phyloP scores from a whole-genome alignment of 2,329 filamentous ascomycete species.

The Sporothrix humicola region DNA sequence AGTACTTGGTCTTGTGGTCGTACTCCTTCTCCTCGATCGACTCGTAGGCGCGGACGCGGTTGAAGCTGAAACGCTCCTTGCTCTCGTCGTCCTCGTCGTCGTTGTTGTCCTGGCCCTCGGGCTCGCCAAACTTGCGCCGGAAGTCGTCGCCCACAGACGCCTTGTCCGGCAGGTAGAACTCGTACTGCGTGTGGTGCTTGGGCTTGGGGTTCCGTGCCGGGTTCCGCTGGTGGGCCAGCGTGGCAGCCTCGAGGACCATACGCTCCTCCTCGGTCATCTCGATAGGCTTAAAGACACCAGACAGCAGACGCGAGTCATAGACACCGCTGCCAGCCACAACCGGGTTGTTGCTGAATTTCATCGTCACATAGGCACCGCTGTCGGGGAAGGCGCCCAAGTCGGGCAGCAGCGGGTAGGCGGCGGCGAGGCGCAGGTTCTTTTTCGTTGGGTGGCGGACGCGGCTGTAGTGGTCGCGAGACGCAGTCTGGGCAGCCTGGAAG shows the following conservation, averaged over 20 bases:
- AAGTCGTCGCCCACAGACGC: conserved; percentile 58
- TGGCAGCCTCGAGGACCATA: conserved; percentile 55
- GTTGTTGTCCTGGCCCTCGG: conserved; percentile 60
- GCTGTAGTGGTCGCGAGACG: conserved; percentile 62
- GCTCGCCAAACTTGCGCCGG: conserved; percentile 64
- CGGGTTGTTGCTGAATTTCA: conserved; percentile 72
- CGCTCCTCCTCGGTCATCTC: conserved; percentile 62
- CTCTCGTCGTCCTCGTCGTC: conserved; percentile 51
- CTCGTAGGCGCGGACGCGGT: conserved; percentile 68
- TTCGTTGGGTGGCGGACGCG: conserved; percentile 65
- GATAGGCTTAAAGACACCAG: conserved; percentile 66
- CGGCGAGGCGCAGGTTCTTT: conserved; percentile 62
- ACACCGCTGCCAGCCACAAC: conserved; percentile 56
- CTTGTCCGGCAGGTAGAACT: conserved; percentile 66
- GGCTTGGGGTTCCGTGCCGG: conserved; percentile 62
- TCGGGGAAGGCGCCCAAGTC: conserved; percentile 73
- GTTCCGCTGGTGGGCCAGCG: conserved; percentile 62
- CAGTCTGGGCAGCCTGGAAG: conserved; percentile 61
- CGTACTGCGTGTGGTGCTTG: conserved; percentile 66
- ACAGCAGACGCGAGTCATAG: conserved; percentile 67
- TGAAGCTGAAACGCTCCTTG: conserved; percentile 58
- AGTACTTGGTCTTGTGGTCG: conserved; percentile 64
- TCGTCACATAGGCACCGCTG: conserved; percentile 69
- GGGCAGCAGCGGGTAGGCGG: conserved; percentile 66
- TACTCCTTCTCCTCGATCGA: conserved; percentile 63